Base-by-base conservation (phyloP, 805 yeast species). In the Pichia eremophila region DNA sequence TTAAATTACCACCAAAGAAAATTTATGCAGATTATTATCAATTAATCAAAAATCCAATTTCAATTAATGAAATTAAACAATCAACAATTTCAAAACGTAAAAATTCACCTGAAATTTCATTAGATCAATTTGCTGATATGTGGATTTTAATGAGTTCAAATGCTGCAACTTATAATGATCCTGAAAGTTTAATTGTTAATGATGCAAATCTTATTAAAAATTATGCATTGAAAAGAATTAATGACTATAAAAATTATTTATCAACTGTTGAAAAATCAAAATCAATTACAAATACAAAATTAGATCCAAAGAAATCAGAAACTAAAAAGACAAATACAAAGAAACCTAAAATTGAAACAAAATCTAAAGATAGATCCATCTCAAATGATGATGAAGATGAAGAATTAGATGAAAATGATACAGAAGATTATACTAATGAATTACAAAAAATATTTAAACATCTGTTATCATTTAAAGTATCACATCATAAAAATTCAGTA, bases 11-110 rank as follows among this genome's bases (percentile, higher is more conserved):
- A 7, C 73, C 83, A 28, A 77, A 81, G 54, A 81, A 83, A 59
- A 64, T 76, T 39, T 86, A 83, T 57, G 87, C 95, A 0, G 95
- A 86, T 59, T 87, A 87, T 61, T 85, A 79, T 59, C 74, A 76
- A 51, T 69, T 78, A 45, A 79, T 86, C 43, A 64, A 69, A 46
- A 66, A 67, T 22, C 95, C 95, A 3, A 77, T 85, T 3, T 82
- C 95, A 0, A 63, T 87, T 14, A 72, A 77, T 48, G 91, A 85
- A 62, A 79, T 87, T 48, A 73, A 74, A 48, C 66, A 65, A 47
- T 75, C 50, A 73, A 49, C 60, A 36, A 42, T 36, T 14, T 15
- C 17, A 14, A 34, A 34, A 34, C 36, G 36, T 34, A 34, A 34
- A 34, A 34, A 34, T 34, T 12, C 36, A 34, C 17, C 17, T 59